Evolutionary conservation across 2,329 filamentous ascomycete species (phyloP), one percentile per base, ranked within the genome.

Genomic region (Colletotrichum kahawae): DNA sequence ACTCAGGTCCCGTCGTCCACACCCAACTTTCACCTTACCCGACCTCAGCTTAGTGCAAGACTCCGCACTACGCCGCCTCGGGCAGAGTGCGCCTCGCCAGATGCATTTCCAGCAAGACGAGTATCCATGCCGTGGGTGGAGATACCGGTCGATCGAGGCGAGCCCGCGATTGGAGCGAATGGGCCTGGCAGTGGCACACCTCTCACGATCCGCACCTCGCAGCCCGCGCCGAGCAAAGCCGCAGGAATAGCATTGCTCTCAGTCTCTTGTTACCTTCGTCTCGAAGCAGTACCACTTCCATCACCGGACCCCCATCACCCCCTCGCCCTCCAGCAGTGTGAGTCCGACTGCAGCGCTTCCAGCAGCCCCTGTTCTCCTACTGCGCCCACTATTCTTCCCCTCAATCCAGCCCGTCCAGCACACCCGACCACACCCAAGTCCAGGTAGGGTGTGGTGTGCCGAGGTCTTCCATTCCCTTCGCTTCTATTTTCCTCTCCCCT

Each of bases 151-250:
- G n/a, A 9, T 21, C 31, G 63, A 73, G 73, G 69, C 70, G 64
- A 73, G 57, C 73, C 71, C 64, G 73, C 63, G 73, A 75, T 75
- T 75, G 73, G 73, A 64, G 62, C 57, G 56, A 57, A 67, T 59
- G 38, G 36, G 24, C 60, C 67, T 7, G 29, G 21, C 54, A 21
- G 34, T 51, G 43, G 43, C n/a, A 51, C 60, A 54, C 59, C 36
- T 56, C 64, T 72, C 36, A 71, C 21, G 48, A 64, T 38, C 27
- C 59, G 60, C 36, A 67, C 31, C 62, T 48, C 43, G 43, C 43
- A 48, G 43, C 43, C 43, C 43, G 43, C 29, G 18, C 31, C 57
- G 29, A 60, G 54, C 54, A 57, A 57, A 57, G 5, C 21, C 31
- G 57, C 29, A 24, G 57, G 31, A 60, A 12, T 33, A 8, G 54